Base-by-base conservation (phyloP, 768 basidiomycete species). In the Naematelia aurantialba region DNA sequence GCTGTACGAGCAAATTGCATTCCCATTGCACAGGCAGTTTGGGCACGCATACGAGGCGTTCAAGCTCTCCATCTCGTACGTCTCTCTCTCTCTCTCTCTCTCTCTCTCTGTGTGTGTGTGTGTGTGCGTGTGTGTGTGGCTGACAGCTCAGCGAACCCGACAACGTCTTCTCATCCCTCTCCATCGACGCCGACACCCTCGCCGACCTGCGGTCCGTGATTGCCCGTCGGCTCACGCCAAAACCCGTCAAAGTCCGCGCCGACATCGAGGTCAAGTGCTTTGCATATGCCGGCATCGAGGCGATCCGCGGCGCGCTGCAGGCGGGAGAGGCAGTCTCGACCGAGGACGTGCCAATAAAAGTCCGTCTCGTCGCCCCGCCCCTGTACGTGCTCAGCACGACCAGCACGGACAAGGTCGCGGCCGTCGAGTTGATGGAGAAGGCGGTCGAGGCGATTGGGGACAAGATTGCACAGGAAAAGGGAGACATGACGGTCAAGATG, bases 191-290 rank as follows among this genome's bases (percentile, higher is more conserved):
- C 4, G 80, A 83, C 0, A 87, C 86, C 1, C 79, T 85, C 27
- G 77, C 81, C 2, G 81, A 88, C 45, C 83, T 97, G 19, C 83
- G 83, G 61, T 78, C 83, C 56, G 94, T 91, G 21, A 96, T 99
- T 72, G 92, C 93, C 5, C 87, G 92, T 45, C 87, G 96, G 12
- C 82, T 98, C 39, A 99, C 96, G 0, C 96, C 96, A 1, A 96
- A 99, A 77, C 92, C 96, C 4, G 93, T 99, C 82, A 99, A 97
- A 80, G 84, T 99, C 42, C 90, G 96, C 67, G 92, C 96, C 3
- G 96, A 99, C 78, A 89, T 99, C 69, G 92, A 98, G 79, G 80
- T 99, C 46, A 96, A 92, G 42, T 98, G 94, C 78, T 99, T 96
- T 77, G 87, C 88, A 1, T 92, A 91, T 30, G 85, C 89, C 4